These are phyloP conservation scores for Mycogone perniciosa DNA, from an alignment of 2,329 filamentous ascomycete species.

Conservation along the genomic window DNA sequence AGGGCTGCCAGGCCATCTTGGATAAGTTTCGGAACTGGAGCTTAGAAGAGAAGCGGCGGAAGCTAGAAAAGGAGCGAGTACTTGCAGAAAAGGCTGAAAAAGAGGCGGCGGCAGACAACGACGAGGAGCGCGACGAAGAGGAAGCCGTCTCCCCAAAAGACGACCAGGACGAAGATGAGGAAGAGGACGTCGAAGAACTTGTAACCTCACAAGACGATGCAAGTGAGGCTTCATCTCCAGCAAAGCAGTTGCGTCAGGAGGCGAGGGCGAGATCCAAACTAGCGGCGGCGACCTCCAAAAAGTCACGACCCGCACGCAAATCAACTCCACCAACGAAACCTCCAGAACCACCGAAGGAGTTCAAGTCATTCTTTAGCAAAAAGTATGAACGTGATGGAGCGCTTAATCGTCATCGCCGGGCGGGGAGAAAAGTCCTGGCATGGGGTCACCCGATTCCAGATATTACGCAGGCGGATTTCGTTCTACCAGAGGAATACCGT, in stretches of 20 bases:
- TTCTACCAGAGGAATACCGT: slow-evolving; percentile 60
- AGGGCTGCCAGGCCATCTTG: slow-evolving; percentile 72
- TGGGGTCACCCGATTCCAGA: slow-evolving; percentile 82
- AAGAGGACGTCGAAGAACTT: slow-evolving; percentile 15
- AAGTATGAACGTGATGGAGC: slow-evolving; percentile 73
- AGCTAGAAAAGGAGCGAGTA: slow-evolving; percentile 64
- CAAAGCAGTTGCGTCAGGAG: slow-evolving; percentile 70
- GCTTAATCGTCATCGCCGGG: slow-evolving; percentile 63
- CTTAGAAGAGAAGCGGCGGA: slow-evolving; percentile 79
- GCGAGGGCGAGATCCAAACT: slow-evolving; percentile 49
- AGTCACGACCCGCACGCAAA: slow-evolving; percentile 23
- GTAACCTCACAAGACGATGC: slow-evolving; percentile 52
- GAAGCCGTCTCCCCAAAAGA: slow-evolving; percentile 25
- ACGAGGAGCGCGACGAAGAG: slow-evolving; percentile 23
- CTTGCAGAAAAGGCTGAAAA: slow-evolving; percentile 28
- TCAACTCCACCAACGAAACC: slow-evolving; percentile 25
- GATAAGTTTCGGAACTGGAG: slow-evolving; percentile 87
- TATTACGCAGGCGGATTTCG: slow-evolving; percentile 62
- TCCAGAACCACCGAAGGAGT: slow-evolving; percentile 48
- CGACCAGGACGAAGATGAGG: slow-evolving; percentile 31
- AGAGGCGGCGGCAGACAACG: slow-evolving; percentile 32
- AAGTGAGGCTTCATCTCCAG: slow-evolving; percentile 36
- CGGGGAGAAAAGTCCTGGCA: slow-evolving; percentile 63
- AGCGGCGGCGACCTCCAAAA: slow-evolving; percentile 30
- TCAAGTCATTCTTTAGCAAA: slow-evolving; percentile 83